Evolutionary conservation across 345 rosid genomes (phyloP).

Genomic region (Hevea brasiliensis): DNA sequence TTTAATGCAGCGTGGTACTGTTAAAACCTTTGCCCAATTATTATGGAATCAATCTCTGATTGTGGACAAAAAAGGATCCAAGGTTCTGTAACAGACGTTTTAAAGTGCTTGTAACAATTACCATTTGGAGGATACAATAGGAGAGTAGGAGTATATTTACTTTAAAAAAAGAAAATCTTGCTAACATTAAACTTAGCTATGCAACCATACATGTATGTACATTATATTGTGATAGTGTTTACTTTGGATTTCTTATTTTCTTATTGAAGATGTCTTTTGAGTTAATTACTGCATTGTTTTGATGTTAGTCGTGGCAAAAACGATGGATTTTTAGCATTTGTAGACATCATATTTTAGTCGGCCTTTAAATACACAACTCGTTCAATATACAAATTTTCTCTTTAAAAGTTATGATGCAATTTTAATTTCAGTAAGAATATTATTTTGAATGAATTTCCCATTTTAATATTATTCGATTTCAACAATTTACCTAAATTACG

Average conservation of each 20-base stretch:
- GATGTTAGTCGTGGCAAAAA: not conserved
- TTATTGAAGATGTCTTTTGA: not conserved
- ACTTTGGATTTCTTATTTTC: not conserved
- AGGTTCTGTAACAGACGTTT: not conserved
- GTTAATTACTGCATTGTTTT: not conserved
- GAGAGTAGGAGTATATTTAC: not conserved
- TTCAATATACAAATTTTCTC: too few relatives aligned
- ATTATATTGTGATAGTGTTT: not conserved
- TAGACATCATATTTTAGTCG: too few relatives aligned
- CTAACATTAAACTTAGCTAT: not conserved
- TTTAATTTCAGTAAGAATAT: too few relatives aligned
- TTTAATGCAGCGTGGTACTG: constrained; percentile 77
- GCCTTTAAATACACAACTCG: too few relatives aligned
- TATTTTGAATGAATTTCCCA: too few relatives aligned
- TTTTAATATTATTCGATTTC: too few relatives aligned
- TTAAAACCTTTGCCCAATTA: not conserved
- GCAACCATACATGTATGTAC: not conserved
- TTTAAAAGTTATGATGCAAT: too few relatives aligned
- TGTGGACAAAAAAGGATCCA: not conserved
- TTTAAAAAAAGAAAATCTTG: not conserved
- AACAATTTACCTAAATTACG: too few relatives aligned
- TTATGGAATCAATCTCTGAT: not conserved
- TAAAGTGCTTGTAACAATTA: not conserved
- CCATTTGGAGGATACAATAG: not conserved
- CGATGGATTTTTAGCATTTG: not conserved